phyloP scores from a whole-genome alignment of 345 rosid genomes.

The Salix caprea region DNA sequence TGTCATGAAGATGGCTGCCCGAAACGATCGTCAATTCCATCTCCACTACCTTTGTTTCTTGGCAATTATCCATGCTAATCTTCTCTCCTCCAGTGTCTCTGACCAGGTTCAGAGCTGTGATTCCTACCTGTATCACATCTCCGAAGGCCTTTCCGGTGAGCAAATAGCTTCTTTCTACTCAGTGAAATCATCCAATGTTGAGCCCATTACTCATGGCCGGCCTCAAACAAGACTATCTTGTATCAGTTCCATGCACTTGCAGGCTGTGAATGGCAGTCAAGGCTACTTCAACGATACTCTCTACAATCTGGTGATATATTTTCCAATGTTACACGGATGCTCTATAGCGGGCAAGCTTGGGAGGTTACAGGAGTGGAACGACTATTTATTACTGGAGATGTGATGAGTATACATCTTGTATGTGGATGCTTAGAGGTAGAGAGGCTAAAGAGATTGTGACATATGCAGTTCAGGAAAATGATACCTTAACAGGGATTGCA shows the following conservation, averaged over 20 bases:
- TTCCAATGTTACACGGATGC: not conserved
- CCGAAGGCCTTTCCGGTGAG: constrained; percentile 12
- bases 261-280: constrained; percentile 28
- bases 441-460: constrained; percentile 22
- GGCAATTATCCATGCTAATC: not conserved
- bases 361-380: constrained; percentile 11
- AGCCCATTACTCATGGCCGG: constrained; percentile 19
- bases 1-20: not conserved
- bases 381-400: constrained; percentile 15
- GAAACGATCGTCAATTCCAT: not conserved
- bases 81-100: not conserved
- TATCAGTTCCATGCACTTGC: constrained; percentile 34
- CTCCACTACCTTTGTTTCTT: constrained; percentile 2
- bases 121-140: constrained; percentile 29
- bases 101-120: constrained; percentile 12
- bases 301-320: constrained; percentile 16
- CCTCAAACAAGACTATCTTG: constrained; percentile 21
- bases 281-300: constrained; percentile 29
- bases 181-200: constrained; percentile 16
- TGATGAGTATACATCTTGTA: constrained; percentile 11
- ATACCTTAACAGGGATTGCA: constrained; percentile 23
- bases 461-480: constrained; percentile 27
- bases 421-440: constrained; percentile 26
- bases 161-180: constrained; percentile 25
- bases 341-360: constrained; percentile 32